Evolutionary conservation across 2,329 filamentous ascomycete genomes (phyloP).

Genomic region (Colletotrichum sublineola): DNA sequence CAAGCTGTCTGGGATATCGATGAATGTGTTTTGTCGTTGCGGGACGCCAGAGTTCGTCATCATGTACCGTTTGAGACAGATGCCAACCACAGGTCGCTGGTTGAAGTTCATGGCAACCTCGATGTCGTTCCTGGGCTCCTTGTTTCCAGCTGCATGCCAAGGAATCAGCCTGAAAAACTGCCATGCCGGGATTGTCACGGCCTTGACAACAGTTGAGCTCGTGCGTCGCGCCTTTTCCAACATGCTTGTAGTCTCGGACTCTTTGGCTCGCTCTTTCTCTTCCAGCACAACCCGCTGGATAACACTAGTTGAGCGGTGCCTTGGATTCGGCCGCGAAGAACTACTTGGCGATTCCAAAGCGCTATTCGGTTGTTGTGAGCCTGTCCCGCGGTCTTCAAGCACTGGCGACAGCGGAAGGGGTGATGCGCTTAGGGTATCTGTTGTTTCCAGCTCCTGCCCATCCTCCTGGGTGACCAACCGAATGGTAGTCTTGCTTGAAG

Average conservation of each 20-base stretch:
- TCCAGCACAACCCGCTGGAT: slow-evolving; percentile 72
- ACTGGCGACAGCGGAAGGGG: slow-evolving; percentile 49
- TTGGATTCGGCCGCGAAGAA: slow-evolving; percentile 51
- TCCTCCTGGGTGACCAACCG: slow-evolving; percentile 52
- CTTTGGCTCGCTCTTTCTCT: slow-evolving; percentile 60
- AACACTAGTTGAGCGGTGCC: slow-evolving; percentile 69
- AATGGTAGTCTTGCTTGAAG: slow-evolving; percentile 50
- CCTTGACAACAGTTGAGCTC: slow-evolving; percentile 73
- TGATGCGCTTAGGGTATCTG: slow-evolving; percentile 52
- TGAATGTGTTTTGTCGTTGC: slow-evolving; percentile 80
- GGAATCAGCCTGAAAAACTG: slow-evolving; percentile 96
- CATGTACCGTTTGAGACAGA: slow-evolving; percentile 92
- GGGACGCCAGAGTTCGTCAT: slow-evolving; percentile 78
- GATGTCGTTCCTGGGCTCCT: slow-evolving; percentile 72
- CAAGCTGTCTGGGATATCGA: slow-evolving; percentile 87
- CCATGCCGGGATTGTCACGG: slow-evolving; percentile 96
- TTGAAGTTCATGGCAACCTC: slow-evolving; percentile 93
- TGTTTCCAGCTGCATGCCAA: slow-evolving; percentile 79
- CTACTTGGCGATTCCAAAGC: slow-evolving; percentile 46
- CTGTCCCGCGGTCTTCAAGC: slow-evolving; percentile 41
- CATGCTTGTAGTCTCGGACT: slow-evolving; percentile 57
- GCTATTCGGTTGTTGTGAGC: slow-evolving; percentile 26
- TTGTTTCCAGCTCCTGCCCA: slow-evolving; percentile 45
- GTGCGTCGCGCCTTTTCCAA: slow-evolving; percentile 59
- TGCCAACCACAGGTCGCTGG: slow-evolving; percentile 86